Base-by-base conservation (phyloP, 805 yeast species). In the Saccharomycopsis sp. region DNA sequence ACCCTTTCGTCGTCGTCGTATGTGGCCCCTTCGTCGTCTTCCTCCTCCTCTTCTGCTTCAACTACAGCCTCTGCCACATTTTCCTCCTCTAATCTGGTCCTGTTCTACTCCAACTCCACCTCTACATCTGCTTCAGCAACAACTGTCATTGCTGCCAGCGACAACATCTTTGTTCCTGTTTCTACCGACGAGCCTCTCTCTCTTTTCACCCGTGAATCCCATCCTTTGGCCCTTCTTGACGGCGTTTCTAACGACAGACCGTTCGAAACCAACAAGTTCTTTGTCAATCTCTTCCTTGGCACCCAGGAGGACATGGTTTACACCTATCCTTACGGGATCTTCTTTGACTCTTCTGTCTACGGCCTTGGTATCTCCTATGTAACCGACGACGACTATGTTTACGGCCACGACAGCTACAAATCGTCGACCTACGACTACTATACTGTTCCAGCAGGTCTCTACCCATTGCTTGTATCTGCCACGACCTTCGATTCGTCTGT, bases 281-380 rank as follows among this genome's bases (percentile, higher is more conserved):
- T 84, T 68, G 85, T 87, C 42, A 89, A 89, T 70, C 71, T 89
- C 69, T 70, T 88, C 9, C 75, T 89, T 41, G 90, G 78, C 0
- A 77, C 78, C 57, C 93, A 86, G 67, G 80, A 82, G 1, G 75
- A 80, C 58, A 89, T 93, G 0, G 79, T 84, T 0, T 89, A 92
- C 91, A 82, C 93, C 0, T 90, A 86, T 64, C 96, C 96, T 1
- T 88, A 87, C 89, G 34, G 72, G 87, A 3, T 88, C 92, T 93
- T 76, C 76, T 62, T 73, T 85, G 7, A 80, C 75, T 57, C 82
- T 78, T 56, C 73, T 71, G 5, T 75, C 57, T 70, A 70, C 54
- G 96, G 96, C 1, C 67, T 88, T 56, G 91, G 89, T 1, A 74
- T 86, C 53, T 78, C 87, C 29, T 90, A 89, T 64, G 80, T 86